Percentiles rank a stretch among this genome's conserved stretches.
These are phyloP conservation scores for Calonectria hongkongensis DNA, from an alignment of 2,329 filamentous ascomycete species.

Conservation along the genomic window DNA sequence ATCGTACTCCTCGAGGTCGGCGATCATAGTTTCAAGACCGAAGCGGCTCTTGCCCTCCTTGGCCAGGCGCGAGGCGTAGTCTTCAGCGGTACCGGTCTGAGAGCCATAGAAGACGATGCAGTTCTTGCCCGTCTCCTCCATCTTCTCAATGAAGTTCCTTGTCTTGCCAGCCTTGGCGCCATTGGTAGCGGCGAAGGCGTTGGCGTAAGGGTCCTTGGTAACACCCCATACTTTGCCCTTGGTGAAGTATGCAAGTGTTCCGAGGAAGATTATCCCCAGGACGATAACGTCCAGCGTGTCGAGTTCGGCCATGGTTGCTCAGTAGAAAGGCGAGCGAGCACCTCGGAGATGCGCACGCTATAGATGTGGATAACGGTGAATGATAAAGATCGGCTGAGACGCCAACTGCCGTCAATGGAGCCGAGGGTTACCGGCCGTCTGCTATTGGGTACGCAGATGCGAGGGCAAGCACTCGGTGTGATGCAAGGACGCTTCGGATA, in stretches of 20 bases:
- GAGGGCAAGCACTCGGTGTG: conserved; percentile 20
- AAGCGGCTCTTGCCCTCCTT: conserved; percentile 98
- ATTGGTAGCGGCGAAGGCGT: conserved; percentile 81
- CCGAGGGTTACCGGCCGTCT: conserved; percentile 30
- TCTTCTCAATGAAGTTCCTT: conserved; percentile 94
- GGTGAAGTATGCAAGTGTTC: conserved; percentile 96
- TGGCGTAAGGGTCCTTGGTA: conserved; percentile 90
- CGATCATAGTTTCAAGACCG: conserved; percentile 98
- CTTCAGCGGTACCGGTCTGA: conserved; percentile 97
- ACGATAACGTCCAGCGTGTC: conserved; percentile 97
- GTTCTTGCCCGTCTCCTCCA: conserved; percentile 97
- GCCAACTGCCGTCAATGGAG: conserved; percentile 40
- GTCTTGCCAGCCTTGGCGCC: conserved; percentile 88
- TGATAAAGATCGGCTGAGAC: conserved; percentile 35
- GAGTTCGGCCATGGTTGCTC: conserved; percentile 87
- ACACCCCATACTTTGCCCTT: conserved; percentile 97
- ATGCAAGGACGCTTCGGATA: conserved; percentile 35
- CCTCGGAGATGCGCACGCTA: conserved; percentile 33
- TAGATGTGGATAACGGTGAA: conserved; percentile 21
- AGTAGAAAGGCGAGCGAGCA: conserved; percentile 50
- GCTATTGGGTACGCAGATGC: conserved; percentile 19
- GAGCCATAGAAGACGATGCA: conserved; percentile 99
- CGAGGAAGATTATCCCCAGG: conserved; percentile 88
- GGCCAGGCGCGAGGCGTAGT: conserved; percentile 95
- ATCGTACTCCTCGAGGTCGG: conserved; percentile 98